Evolutionary conservation across 257 asterid species (phyloP).

Genomic region (Przewalskia tangutica): DNA sequence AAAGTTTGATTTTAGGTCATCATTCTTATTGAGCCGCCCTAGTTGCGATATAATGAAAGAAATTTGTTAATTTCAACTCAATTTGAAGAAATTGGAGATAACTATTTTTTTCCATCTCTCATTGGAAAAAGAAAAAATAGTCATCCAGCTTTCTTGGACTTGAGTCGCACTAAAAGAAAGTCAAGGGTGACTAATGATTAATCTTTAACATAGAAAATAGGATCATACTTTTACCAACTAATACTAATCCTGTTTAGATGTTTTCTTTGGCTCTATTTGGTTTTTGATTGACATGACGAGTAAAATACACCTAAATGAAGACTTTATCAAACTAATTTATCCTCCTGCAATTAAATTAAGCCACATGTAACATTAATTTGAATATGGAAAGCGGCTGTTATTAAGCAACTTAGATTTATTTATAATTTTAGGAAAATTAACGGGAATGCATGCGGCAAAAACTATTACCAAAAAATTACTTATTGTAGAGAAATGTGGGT

Average conservation of each 20-base stretch:
- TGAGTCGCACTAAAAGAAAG: background rate
- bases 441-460: too few species aligned
- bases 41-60: background rate
- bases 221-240: background rate
- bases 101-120: background rate
- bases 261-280: background rate
- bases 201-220: background rate
- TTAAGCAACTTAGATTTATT: too few species aligned
- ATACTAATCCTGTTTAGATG: background rate
- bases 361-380: background rate
- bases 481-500: too few species aligned
- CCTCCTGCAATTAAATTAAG: background rate
- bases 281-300: background rate
- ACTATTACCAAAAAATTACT: too few species aligned
- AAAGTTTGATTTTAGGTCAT: too few species aligned
- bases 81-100: background rate
- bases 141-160: slow-evolving; percentile 5
- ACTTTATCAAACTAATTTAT: background rate
- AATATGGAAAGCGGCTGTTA: background rate
- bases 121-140: background rate
- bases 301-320: background rate
- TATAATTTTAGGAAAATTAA: too few species aligned
- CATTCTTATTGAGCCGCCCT: too few species aligned
- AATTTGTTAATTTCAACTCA: background rate
- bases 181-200: background rate